A percentile compares a stretch with the other conserved stretches of the same genome.
These are phyloP conservation scores for Stephanocyclus meneghinianus DNA, from an alignment of 352 stramenopile species.

Conservation along the genomic window DNA sequence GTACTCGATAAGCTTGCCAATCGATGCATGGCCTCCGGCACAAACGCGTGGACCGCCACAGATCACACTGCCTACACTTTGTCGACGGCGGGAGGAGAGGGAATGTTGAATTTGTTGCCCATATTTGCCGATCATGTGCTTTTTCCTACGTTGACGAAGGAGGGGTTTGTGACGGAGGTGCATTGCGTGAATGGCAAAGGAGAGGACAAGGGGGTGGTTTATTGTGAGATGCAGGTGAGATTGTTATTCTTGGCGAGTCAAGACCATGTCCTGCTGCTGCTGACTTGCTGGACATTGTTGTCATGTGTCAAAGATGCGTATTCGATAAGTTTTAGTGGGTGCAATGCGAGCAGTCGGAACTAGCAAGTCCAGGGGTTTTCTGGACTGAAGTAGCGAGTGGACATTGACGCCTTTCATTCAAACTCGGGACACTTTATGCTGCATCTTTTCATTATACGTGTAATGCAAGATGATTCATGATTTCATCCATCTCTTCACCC, in stretches of 20 bases:
- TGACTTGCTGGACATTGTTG: background rate
- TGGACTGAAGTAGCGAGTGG: no score
- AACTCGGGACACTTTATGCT: no score
- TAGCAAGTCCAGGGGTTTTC: no score
- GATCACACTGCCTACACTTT: constrained; percentile 76
- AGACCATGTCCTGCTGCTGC: background rate
- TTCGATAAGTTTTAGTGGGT: no score
- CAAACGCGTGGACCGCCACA: constrained; percentile 71
- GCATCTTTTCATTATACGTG: no score
- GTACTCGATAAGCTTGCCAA: constrained; percentile 73
- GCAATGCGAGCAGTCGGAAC: no score
- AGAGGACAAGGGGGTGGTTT: constrained; percentile 72
- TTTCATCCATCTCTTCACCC: background rate
- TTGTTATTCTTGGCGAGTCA: no score
- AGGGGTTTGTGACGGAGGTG: constrained; percentile 67
- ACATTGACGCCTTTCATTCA: no score
- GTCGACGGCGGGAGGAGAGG: constrained; percentile 61
- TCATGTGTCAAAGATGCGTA: background rate
- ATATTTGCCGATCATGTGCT: constrained; percentile 75
- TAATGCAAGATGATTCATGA: background rate
- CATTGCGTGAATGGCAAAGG: constrained; percentile 67
- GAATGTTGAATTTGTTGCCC: constrained; percentile 62
- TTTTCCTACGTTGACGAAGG: constrained; percentile 64
- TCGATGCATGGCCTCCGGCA: constrained; percentile 64
- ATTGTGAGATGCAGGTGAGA: constrained; percentile 56